Evolutionary conservation across 1,139 yeast genomes (phyloP).

Genomic region (Candida labiduridarum): DNA sequence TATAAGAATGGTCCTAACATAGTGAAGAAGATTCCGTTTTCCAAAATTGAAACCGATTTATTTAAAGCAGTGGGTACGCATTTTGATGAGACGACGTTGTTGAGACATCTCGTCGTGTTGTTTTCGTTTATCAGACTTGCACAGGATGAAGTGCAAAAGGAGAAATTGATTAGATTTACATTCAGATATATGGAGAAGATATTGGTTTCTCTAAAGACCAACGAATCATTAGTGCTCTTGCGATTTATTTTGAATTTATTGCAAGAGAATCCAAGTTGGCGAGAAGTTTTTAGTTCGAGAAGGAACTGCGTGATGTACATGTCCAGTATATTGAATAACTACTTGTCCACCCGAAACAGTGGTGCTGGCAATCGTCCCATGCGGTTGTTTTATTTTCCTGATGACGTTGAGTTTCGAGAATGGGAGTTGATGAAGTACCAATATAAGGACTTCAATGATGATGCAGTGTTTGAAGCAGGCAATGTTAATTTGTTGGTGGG

Average conservation of each 20-base stretch:
- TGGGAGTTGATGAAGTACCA: constrained; percentile 55
- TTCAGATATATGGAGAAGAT: constrained; percentile 35
- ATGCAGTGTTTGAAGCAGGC: constrained; percentile 34
- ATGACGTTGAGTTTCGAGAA: constrained; percentile 65
- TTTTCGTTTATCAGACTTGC: constrained; percentile 23
- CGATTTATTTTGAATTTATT: constrained; percentile 60
- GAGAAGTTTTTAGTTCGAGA: constrained; percentile 14
- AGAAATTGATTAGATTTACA: constrained; percentile 25
- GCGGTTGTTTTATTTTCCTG: constrained; percentile 59
- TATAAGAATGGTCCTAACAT: constrained; percentile 29
- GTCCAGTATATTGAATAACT: constrained; percentile 6
- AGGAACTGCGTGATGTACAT: constrained; percentile 7
- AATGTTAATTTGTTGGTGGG: constrained; percentile 38
- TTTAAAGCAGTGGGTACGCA: constrained; percentile 17
- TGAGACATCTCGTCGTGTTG: constrained; percentile 29
- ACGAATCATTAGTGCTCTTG: constrained; percentile 26
- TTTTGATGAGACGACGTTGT: constrained; percentile 16
- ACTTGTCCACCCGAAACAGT: constrained; percentile 2
- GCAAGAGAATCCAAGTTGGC: constrained; percentile 39
- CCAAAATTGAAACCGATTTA: constrained; percentile 30
- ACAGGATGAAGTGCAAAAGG: constrained; percentile 13
- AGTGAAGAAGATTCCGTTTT: constrained; percentile 25
- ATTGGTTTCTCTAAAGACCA: constrained; percentile 26
- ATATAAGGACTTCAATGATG: constrained; percentile 64
- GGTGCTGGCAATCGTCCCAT: constrained; percentile 24